Conservation (phyloP, 208 protist genomes). For the Trichomonas vaginalis region DNA sequence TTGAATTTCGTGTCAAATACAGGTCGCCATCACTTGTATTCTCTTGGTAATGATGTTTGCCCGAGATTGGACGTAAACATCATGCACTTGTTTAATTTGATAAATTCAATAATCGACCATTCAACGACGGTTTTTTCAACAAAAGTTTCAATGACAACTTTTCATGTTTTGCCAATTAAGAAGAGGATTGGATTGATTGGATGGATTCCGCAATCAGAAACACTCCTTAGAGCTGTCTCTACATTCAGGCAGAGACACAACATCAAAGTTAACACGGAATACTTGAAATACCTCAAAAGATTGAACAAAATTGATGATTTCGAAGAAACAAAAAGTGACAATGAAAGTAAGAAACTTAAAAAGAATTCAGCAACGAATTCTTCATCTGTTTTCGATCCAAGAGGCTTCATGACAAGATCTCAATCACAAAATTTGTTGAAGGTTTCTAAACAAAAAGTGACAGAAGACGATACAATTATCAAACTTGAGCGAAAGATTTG, state of each 20-base stretch:
- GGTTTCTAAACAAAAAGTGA: too few species aligned
- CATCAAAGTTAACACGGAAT: background rate
- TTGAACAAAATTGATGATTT: background rate
- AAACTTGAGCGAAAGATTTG: too few species aligned
- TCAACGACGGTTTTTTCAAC: background rate
- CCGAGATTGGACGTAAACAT: background rate
- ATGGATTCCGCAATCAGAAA: background rate
- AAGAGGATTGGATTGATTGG: background rate
- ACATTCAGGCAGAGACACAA: background rate
- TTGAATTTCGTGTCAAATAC: background rate
- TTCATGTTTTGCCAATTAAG: background rate
- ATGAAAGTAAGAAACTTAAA: too few species aligned
- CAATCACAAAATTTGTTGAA: too few species aligned
- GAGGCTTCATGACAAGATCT: too few species aligned
- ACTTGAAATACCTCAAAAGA: background rate
- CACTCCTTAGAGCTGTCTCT: background rate
- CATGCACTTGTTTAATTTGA: slow-evolving; percentile 1
- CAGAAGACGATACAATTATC: too few species aligned
- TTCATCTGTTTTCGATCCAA: too few species aligned
- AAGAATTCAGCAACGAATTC: too few species aligned
- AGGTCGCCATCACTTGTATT: background rate
- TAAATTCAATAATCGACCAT: background rate
- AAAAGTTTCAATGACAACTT: background rate
- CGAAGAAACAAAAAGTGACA: too few species aligned
- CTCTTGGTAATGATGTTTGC: background rate